A percentile compares a stretch with the other conserved stretches of the same genome.
Conservation (phyloP, 2,329 filamentous ascomycete species). For the Sporothrix sp. region DNA sequence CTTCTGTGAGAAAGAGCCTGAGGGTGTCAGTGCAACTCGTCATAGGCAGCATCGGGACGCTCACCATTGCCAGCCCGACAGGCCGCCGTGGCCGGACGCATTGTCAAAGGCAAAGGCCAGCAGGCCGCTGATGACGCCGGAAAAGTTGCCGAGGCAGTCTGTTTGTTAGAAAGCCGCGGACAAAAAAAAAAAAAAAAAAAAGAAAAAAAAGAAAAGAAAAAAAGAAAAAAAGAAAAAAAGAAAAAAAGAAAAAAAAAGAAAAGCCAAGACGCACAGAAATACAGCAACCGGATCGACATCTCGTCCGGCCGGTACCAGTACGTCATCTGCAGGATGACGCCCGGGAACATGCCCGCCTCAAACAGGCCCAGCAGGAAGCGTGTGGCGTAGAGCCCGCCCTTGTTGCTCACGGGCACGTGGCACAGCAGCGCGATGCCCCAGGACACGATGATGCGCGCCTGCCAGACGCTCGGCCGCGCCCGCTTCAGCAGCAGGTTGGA, state of each 20-base stretch:
- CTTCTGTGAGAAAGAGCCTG: conserved; percentile 33
- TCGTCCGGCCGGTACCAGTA: conserved; percentile 41
- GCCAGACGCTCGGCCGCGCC: conserved; percentile 62
- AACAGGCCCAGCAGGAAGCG: conserved; percentile 54
- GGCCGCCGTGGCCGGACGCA: conserved; percentile 27
- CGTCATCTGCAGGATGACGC: conserved; percentile 39
- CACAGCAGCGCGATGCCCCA: conserved; percentile 41
- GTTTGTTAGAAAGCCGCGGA: not conserved
- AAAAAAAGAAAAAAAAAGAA: not conserved
- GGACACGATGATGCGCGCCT: conserved; percentile 65
- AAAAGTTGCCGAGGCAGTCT: conserved; percentile 33
- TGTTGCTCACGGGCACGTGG: conserved; percentile 43
- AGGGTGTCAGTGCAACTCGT: too few species aligned
- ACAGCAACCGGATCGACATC: conserved; percentile 35
- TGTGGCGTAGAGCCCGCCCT: conserved; percentile 36
- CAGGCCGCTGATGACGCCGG: conserved; percentile 32
- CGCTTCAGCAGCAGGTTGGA: conserved; percentile 70
- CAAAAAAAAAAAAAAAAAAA: too few species aligned
- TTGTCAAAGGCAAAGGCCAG: conserved; percentile 35
- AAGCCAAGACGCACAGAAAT: conserved; percentile 31
- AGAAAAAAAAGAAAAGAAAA: too few species aligned
- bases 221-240: too few species aligned
- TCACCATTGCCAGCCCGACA: conserved; percentile 28
- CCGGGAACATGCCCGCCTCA: conserved; percentile 58
- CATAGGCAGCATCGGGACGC: too few species aligned